Evolutionary conservation across 2,329 filamentous ascomycete genomes (phyloP), one percentile per base, ranked within the genome.

Genomic region (Exophiala xenobiotica): DNA sequence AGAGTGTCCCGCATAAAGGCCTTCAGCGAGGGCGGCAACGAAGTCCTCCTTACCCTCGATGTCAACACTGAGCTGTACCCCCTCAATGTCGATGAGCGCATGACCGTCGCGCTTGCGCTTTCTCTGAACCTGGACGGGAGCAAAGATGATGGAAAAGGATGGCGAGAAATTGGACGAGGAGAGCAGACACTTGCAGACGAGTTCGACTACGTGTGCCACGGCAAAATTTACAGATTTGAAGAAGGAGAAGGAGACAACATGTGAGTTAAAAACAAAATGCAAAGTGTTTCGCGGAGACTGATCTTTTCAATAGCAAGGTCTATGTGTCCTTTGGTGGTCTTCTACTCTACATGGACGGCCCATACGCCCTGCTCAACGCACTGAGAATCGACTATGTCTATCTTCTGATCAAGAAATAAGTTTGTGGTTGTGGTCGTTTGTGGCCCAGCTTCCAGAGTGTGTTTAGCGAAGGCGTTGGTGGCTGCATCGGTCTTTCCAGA

Each of bases 261-360:
- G 91, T 96, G 73, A 77, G 87, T 79, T 54, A 14, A 12, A 14
- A n/a, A 18, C 14, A n/a, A n/a, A 24, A 40, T 18, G 7, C 20
- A 5, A n/a, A n/a, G n/a, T 4, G 19, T 4, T 24, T 40, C n/a
- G 19, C 20, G 8, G 39, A 50, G 53, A 62, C 64, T 71, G 51
- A 72, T 52, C 11, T 56, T 58, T n/a, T 31, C 14, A 56, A 11
- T 62, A 97, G 92, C 68, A 95, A 96, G 69, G 89, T 90, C 22
- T 99, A 92, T 72, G 80, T 95, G 62, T 96, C 90, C 1, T 99
- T 96, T 65, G 93, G 93, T 41, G 93, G 93, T 6, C 76, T 99
- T 59, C 74, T 99, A 64, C 85, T 97, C 74, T 90, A 87, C 64
- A 79, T 99, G 49, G 88, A 96, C 65, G 93, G 95, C 4, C 93